Conservation (phyloP, 164 flowering plant genomes). For the Kingdonia uniflora region DNA sequence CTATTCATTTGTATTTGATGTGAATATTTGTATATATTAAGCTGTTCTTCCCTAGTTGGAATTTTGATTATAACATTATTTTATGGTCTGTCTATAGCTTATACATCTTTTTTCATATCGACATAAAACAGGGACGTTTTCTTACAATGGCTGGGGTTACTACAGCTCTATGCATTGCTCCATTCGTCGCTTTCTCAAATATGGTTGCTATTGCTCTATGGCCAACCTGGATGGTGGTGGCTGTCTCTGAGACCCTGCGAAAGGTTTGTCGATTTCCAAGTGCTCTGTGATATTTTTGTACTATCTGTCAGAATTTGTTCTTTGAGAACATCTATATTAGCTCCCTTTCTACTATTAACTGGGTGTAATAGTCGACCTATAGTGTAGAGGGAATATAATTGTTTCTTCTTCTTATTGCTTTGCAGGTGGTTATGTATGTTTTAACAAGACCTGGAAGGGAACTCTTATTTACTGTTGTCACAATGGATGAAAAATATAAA, state of each 20-base stretch:
- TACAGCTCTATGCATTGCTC: conserved; percentile 67
- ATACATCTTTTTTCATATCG: no score
- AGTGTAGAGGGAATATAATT: neutral
- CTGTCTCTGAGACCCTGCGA: conserved; percentile 68
- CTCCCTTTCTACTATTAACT: no score
- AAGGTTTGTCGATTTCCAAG: conserved; percentile 41
- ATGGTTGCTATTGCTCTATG: conserved; percentile 66
- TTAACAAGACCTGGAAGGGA: conserved; percentile 94
- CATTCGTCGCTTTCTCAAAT: conserved; percentile 59
- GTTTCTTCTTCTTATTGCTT: conserved; percentile 2
- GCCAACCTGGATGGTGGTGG: conserved; percentile 85
- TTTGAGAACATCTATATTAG: no score
- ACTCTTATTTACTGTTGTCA: conserved; percentile 84
- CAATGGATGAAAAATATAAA: conserved; percentile 94
- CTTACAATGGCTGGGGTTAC: conserved; percentile 86
- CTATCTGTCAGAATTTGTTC: no score
- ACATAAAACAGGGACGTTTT: conserved; percentile 72
- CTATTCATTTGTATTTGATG: no score
- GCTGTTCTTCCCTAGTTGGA: no score
- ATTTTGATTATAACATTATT: no score
- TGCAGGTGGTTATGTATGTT: conserved; percentile 82
- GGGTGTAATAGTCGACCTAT: neutral
- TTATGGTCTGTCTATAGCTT: no score
- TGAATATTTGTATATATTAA: no score
- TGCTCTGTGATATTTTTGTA: neutral